Evolutionary conservation across 352 stramenopile genomes (phyloP).

Genomic region (Halophytophthora batemanensis): DNA sequence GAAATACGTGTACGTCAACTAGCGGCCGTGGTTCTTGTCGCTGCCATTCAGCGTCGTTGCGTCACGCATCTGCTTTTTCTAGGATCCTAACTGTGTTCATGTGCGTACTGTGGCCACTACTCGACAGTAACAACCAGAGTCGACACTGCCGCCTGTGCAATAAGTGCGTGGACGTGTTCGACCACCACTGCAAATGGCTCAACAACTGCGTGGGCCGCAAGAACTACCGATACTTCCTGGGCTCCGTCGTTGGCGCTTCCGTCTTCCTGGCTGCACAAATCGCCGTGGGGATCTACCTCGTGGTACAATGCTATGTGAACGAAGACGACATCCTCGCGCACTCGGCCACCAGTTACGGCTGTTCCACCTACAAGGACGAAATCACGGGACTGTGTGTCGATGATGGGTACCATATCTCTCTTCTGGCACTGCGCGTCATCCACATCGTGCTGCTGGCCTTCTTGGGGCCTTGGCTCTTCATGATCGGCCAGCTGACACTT

Average conservation of each 20-base stretch:
- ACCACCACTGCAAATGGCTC: slow-evolving; percentile 97
- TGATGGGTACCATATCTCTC: slow-evolving; percentile 48
- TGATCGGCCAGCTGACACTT: slow-evolving; percentile 73
- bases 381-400: slow-evolving; percentile 47
- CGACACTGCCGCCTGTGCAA: slow-evolving; percentile 95
- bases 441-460: slow-evolving; percentile 66
- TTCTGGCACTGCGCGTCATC: slow-evolving; percentile 57
- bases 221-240: slow-evolving; percentile 82
- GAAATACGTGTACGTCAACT: slow-evolving; percentile 83
- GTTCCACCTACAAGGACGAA: slow-evolving; percentile 38
- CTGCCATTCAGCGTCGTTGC: not conserved
- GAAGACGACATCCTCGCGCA: slow-evolving; percentile 34
- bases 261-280: slow-evolving; percentile 70
- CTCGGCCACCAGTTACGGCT: slow-evolving; percentile 68
- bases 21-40: no score
- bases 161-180: slow-evolving; percentile 95
- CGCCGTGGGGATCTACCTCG: slow-evolving; percentile 57
- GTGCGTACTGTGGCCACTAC: not conserved
- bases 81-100: slow-evolving; percentile 4
- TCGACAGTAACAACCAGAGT: slow-evolving; percentile 72
- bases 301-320: slow-evolving; percentile 49
- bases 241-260: slow-evolving; percentile 62
- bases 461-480: slow-evolving; percentile 67
- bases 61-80: not conserved
- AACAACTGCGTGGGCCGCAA: slow-evolving; percentile 95